Conservation (phyloP, 1,284 basidiomycete genomes). For the Ganoderma lingzhi region DNA sequence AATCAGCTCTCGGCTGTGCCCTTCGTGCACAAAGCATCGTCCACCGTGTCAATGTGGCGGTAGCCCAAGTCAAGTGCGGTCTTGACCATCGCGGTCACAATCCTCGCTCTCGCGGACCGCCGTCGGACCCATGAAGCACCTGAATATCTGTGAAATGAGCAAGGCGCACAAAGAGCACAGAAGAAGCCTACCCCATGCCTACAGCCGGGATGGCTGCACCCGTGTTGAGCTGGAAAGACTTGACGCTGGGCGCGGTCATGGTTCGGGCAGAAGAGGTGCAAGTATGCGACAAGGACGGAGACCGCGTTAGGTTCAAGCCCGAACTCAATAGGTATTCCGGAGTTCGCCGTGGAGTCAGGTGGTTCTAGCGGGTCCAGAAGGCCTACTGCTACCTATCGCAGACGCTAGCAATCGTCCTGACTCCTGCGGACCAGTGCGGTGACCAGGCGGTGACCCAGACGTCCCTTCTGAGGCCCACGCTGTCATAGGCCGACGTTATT, state of each 20-base stretch:
- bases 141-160: constrained; percentile 7
- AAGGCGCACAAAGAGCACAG: too few species aligned
- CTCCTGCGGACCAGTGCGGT: too few species aligned
- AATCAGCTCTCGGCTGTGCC: constrained; percentile 15
- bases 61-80: constrained; percentile 33
- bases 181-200: constrained; percentile 29
- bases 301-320: background rate
- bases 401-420: background rate
- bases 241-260: background rate
- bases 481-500: background rate
- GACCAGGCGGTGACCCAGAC: too few species aligned
- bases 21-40: background rate
- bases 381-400: background rate
- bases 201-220: constrained; percentile 37
- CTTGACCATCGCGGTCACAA: constrained; percentile 34
- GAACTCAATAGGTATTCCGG: background rate
- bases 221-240: constrained; percentile 35
- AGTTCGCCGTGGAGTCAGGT: constrained; percentile 1
- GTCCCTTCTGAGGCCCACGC: background rate
- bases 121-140: constrained; percentile 35
- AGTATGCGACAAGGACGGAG: background rate
- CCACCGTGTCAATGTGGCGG: constrained; percentile 19
- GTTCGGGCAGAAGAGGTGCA: background rate
- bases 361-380: background rate
- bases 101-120: constrained; percentile 33